phyloP scores from a whole-genome alignment of 2,329 filamentous ascomycete species.

The Fusarium beomiforme region DNA sequence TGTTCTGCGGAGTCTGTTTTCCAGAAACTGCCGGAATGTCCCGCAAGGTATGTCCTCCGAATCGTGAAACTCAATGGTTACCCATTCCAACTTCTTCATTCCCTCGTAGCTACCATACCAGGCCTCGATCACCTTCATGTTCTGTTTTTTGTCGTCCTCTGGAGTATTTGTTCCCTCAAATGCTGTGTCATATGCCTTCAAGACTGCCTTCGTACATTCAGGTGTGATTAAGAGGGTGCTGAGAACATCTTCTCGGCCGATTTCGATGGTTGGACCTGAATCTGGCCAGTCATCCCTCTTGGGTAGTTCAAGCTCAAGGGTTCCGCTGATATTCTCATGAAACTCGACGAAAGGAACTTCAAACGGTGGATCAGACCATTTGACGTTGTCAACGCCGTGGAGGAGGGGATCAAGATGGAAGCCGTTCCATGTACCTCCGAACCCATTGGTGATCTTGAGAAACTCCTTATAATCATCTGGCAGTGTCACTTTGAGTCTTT shows the following conservation, averaged over 20 bases:
- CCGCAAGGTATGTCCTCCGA: neutral
- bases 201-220: neutral
- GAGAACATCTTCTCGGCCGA: slow-evolving; percentile 18
- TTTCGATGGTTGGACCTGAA: neutral
- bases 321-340: slow-evolving; percentile 8
- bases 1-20: neutral
- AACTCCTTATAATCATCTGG: slow-evolving; percentile 37
- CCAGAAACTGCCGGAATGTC: slow-evolving; percentile 17
- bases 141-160: slow-evolving; percentile 10
- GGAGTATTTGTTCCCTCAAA: neutral
- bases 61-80: slow-evolving; percentile 2
- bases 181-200: slow-evolving; percentile 19
- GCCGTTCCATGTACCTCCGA: slow-evolving; percentile 33
- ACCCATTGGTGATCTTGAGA: slow-evolving; percentile 31
- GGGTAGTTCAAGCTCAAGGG: neutral
- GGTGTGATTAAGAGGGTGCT: slow-evolving; percentile 11
- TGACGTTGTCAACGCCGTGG: slow-evolving; percentile 13
- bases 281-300: slow-evolving; percentile 17
- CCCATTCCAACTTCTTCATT: slow-evolving; percentile 28
- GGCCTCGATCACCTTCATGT: slow-evolving; percentile 8
- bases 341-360: slow-evolving; percentile 4
- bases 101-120: slow-evolving; percentile 28
- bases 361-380: slow-evolving; percentile 4
- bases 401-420: slow-evolving; percentile 14
- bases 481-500: neutral